Base-by-base conservation (phyloP, 768 basidiomycete genomes). In the Mycena kentingensis region DNA sequence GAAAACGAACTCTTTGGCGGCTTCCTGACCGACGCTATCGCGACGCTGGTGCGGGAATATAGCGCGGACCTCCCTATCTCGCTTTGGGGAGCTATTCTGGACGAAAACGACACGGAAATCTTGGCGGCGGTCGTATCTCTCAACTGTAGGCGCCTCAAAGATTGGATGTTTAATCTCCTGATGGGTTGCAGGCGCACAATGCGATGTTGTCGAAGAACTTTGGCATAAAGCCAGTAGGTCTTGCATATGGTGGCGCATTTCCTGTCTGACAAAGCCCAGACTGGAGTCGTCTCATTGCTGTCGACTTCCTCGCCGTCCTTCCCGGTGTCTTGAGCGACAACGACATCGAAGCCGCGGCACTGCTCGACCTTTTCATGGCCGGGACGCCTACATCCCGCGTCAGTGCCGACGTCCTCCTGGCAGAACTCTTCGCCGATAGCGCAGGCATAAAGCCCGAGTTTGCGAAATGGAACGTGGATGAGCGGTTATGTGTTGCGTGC, bases 301-400 rank as follows among this genome's bases (percentile, higher is more conserved):
- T 58, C 43, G 56, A 58, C 49, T 42, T 58, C 27, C 46, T 27
- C 39, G 22, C 29, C 8, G 52, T 50, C 22, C 48, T 58, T 15
- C 28, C 3, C 31, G 52, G 57, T 16, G 19, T 39, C 10, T 48
- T 58, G n/a, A 42, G 28, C 37, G 2, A 26, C 7, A 58, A 58
- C 52, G 48, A 50, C 12, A 22, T 58, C 22, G 57, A 58, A 44
- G 19, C 52, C 11, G 52, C 24, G 12, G 37, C 52, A 21, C 57
- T 58, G 19, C 25, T 58, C 19, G 48, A 50, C 2, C 25, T 54
- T n/a, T 28, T 53, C 38, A 54, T 51, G 57, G 47, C 32, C 43
- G 21, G 16, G 11, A 12, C 38, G 48, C 12, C 41, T 11, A 11
- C 18, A 19, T 42, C 41, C 7, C 41, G 41, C 7, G 7, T 42